phyloP scores from a whole-genome alignment of 441 rosid genomes.

The Francoa sonchifolia region DNA sequence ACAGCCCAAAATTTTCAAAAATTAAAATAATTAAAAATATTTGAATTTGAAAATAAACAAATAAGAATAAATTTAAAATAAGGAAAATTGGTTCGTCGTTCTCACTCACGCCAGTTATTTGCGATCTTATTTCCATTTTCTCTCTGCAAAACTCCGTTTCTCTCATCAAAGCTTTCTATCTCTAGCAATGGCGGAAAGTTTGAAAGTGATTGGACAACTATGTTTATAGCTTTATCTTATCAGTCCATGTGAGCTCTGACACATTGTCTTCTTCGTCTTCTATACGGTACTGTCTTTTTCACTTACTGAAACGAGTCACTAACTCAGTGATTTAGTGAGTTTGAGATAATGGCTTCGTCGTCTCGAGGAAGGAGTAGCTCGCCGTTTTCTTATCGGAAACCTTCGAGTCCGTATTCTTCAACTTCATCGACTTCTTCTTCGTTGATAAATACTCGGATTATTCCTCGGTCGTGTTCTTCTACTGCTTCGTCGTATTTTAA shows the following conservation, averaged over 20 bases:
- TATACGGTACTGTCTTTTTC: slow-evolving; percentile 6
- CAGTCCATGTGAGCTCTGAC: slow-evolving; percentile 89
- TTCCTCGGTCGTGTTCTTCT: slow-evolving; percentile 77
- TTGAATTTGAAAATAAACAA: slow-evolving; percentile 11
- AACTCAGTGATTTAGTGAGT: not conserved
- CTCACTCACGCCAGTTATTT: slow-evolving; percentile 14
- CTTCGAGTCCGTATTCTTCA: slow-evolving; percentile 64
- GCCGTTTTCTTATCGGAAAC: slow-evolving; percentile 65
- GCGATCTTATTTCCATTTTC: slow-evolving; percentile 14
- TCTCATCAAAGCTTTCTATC: slow-evolving; percentile 41
- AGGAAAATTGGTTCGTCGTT: too few relatives aligned
- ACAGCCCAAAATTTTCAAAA: slow-evolving; percentile 3
- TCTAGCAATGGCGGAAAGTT: not conserved
- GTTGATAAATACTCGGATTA: slow-evolving; percentile 32
- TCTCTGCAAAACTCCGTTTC: slow-evolving; percentile 34
- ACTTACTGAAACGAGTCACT: slow-evolving; percentile 26
- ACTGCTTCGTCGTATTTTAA: slow-evolving; percentile 50
- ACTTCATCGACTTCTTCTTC: slow-evolving; percentile 73
- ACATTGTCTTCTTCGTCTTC: slow-evolving; percentile 29
- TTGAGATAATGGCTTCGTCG: slow-evolving; percentile 69
- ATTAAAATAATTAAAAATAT: too few relatives aligned
- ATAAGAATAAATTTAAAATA: too few relatives aligned
- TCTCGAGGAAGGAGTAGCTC: slow-evolving; percentile 84
- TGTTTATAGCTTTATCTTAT: slow-evolving; percentile 34
- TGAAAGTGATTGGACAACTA: slow-evolving; percentile 1